Percentiles rank a stretch among this genome's conserved stretches.
Conservation (phyloP, 306 rosid genomes). For the Prunus fruticosa region DNA sequence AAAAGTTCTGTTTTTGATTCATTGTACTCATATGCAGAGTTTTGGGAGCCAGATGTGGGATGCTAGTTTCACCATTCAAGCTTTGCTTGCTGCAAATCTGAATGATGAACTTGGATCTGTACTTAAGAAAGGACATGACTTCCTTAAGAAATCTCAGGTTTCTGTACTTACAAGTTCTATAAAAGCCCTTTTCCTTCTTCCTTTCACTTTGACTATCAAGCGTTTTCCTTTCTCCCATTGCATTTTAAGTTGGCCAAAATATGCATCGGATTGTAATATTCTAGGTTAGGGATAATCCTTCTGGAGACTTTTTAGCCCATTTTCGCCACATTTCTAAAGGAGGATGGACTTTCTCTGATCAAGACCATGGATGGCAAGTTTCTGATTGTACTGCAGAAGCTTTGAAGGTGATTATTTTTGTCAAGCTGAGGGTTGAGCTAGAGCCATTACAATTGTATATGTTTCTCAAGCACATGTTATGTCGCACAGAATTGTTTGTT, state of each 20-base stretch:
- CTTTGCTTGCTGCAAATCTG: constrained; percentile 14
- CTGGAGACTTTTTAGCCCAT: constrained; percentile 17
- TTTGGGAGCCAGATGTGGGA: constrained; percentile 28
- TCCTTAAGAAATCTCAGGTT: constrained; percentile 17
- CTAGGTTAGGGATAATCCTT: constrained; percentile 27
- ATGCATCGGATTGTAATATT: neutral
- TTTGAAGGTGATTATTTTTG: constrained; percentile 15
- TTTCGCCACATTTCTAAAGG: constrained; percentile 44
- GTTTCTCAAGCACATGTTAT: too few relatives aligned
- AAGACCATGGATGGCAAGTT: constrained; percentile 42
- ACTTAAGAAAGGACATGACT: constrained; percentile 13
- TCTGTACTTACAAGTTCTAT: neutral
- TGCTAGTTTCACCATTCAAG: constrained; percentile 21
- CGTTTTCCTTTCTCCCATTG: neutral
- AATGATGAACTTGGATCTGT: neutral
- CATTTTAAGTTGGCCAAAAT: neutral
- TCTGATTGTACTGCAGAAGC: constrained; percentile 45
- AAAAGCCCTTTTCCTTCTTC: too few relatives aligned
- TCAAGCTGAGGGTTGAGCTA: neutral
- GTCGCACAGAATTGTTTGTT: neutral
- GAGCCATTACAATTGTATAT: too few relatives aligned
- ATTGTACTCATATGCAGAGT: neutral
- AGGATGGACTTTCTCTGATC: constrained; percentile 39
- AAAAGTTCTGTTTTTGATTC: neutral
- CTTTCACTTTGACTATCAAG: constrained; percentile 2